phyloP scores from a whole-genome alignment of 495 filamentous ascomycete species.

The Aspergillus avenaceus region DNA sequence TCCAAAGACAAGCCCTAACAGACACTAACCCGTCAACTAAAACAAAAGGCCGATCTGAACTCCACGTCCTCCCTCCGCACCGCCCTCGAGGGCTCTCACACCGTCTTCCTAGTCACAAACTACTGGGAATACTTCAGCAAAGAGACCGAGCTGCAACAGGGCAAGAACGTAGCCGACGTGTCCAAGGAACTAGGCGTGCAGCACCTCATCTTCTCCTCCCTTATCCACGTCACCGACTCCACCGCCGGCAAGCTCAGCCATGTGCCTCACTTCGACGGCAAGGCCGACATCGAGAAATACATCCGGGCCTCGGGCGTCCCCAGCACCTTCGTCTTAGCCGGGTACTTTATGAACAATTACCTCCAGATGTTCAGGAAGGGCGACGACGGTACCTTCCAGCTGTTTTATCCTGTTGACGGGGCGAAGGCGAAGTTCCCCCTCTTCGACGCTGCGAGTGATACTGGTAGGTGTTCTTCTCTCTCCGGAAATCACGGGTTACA shows the following conservation, averaged over 20 bases:
- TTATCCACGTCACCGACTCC: slow-evolving; percentile 12
- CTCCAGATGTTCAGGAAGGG: slow-evolving; percentile 16
- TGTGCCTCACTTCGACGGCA: slow-evolving; percentile 29
- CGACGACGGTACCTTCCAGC: slow-evolving; percentile 13
- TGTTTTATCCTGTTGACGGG: slow-evolving; percentile 10
- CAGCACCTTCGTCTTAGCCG: slow-evolving; percentile 53
- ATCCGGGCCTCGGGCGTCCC: slow-evolving; percentile 39
- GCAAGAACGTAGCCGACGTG: slow-evolving; percentile 52
- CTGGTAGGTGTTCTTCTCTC: too few relatives aligned
- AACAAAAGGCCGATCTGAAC: slow-evolving; percentile 45
- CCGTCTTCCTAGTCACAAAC: slow-evolving; percentile 19
- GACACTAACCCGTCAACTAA: too few relatives aligned
- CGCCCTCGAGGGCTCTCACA: slow-evolving; percentile 33
- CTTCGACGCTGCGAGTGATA: slow-evolving; percentile 49
- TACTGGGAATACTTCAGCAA: slow-evolving; percentile 15
- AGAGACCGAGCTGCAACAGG: slow-evolving; percentile 42
- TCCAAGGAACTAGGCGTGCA: slow-evolving; percentile 24
- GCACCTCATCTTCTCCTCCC: slow-evolving; percentile 24
- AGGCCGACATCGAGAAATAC: slow-evolving; percentile 38
- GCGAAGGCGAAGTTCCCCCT: slow-evolving; percentile 43
- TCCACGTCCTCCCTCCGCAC: slow-evolving; percentile 43
- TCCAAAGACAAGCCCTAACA: background rate
- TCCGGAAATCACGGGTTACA: too few relatives aligned
- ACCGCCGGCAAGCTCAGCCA: slow-evolving; percentile 16
- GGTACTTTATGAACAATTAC: slow-evolving; percentile 56